These are phyloP conservation scores for Yarrowia sp. DNA, from an alignment of 805 yeast species.

Conservation along the genomic window DNA sequence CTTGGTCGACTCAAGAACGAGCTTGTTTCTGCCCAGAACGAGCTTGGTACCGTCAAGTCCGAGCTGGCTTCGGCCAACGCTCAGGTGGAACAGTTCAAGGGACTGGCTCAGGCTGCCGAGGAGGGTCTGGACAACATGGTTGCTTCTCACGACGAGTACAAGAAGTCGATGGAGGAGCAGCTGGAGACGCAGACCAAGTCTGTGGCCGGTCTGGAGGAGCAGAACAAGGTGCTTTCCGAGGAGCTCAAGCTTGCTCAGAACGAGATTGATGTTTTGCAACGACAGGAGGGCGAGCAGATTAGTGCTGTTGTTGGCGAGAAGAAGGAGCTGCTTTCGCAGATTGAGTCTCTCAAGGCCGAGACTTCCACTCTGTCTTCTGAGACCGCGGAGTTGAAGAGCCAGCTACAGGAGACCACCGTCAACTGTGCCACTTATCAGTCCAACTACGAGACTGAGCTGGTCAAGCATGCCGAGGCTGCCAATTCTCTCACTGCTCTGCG, in stretches of 20 bases:
- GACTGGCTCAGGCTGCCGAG: conserved; percentile 65
- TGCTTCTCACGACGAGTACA: conserved; percentile 50
- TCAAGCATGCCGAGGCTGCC: conserved; percentile 52
- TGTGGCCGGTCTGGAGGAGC: conserved; percentile 30
- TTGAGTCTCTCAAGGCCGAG: conserved; percentile 33
- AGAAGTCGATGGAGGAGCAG: conserved; percentile 32
- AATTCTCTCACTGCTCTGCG: conserved; percentile 44
- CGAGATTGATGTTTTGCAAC: conserved; percentile 30
- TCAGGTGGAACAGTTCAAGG: conserved; percentile 58
- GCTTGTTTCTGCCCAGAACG: conserved; percentile 38
- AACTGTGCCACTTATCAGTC: conserved; percentile 48
- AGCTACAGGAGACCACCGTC: conserved; percentile 39
- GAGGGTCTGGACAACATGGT: conserved; percentile 56
- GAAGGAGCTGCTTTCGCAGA: conserved; percentile 25
- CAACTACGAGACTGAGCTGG: conserved; percentile 55
- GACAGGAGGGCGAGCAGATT: conserved; percentile 32
- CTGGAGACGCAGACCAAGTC: conserved; percentile 19
- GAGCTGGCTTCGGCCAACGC: conserved; percentile 57
- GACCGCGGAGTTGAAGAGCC: conserved; percentile 36
- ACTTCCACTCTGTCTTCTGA: conserved; percentile 32
- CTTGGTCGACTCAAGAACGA: conserved; percentile 34
- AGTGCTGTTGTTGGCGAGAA: conserved; percentile 31
- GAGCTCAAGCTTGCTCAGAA: conserved; percentile 28
- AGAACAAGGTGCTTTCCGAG: conserved; percentile 27
- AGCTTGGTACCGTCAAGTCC: conserved; percentile 47